Evolutionary conservation across 2,329 filamentous ascomycete genomes (phyloP).

Genomic region (Neofusicoccum laricinum): DNA sequence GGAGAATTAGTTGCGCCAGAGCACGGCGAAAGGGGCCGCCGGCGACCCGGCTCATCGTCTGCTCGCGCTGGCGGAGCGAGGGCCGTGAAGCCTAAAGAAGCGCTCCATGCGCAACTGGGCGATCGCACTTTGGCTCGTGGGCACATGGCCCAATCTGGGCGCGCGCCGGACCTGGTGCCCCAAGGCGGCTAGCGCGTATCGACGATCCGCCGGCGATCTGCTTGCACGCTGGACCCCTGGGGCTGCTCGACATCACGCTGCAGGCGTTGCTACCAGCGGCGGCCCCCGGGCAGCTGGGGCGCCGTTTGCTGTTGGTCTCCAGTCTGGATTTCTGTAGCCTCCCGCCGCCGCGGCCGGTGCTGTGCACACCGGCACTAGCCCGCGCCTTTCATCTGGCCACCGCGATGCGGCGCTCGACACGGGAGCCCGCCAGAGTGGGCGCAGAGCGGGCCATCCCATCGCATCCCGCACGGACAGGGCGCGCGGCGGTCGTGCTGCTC

Average conservation of each 20-base stretch:
- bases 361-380: background rate
- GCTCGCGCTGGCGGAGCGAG: background rate
- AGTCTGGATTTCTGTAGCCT: background rate
- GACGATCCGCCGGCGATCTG: background rate
- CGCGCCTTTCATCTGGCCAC: background rate
- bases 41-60: background rate
- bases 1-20: background rate
- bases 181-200: background rate
- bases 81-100: slow-evolving; percentile 7
- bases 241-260: background rate
- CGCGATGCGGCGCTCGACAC: background rate
- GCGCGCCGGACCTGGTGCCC: background rate
- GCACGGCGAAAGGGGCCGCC: background rate
- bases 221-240: background rate
- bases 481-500: background rate
- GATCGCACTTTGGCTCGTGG: background rate
- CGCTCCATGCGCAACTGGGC: background rate
- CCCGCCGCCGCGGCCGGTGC: background rate
- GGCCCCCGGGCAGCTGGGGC: background rate
- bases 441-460: slow-evolving; percentile 7
- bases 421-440: background rate
- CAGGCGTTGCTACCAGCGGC: background rate
- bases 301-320: background rate
- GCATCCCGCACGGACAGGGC: background rate
- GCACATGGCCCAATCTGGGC: background rate